Base-by-base conservation (phyloP, 768 basidiomycete species). In the Amanita pallidorosea region DNA sequence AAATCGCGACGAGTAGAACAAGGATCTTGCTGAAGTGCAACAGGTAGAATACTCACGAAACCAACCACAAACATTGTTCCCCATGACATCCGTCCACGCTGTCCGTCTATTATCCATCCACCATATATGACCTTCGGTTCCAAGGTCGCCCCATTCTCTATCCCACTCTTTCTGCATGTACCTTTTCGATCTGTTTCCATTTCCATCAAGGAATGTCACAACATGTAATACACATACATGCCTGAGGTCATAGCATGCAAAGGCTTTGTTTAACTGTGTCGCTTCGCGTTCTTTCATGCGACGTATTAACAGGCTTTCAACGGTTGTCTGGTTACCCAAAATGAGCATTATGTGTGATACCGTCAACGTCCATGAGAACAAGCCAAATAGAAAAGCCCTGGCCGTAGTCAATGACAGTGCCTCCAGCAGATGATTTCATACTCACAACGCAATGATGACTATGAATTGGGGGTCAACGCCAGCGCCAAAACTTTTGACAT, bases 31-130 rank as follows among this genome's bases (percentile, higher is more conserved):
- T 4, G 1, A 29, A 29, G 27, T 29, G 27, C 25, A 27, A 27
- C 25, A 27, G 7, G 7, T 29, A 29, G 9, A 31, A 17, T 36
- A 80, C 84, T 76, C 64, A 94, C 92, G 67, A 55, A 93, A 72
- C 92, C 92, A 96, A 35, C 81, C 79, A 63, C 74, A 72, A 50
- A 65, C 63, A 52, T 68, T 76, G 31, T 57, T 65, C 7, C 93
- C 93, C 90, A 97, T 95, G 40, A 85, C 83, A 45, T 79, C 76
- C 56, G 76, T 74, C 92, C 92, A 96, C 56, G 83, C 84, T 38
- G 66, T 69, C 45, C 70, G 63, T 41, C 57, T 53, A 55, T 72
- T 77, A 23, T 87, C 93, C 33, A 79, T 65, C 81, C 85, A 89
- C 93, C 93, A 97, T 6, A 94, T 65, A 61, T 92, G 83, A 0